phyloP scores from a whole-genome alignment of 2,329 filamentous ascomycete genomes.

The Neofusicoccum ribis region DNA sequence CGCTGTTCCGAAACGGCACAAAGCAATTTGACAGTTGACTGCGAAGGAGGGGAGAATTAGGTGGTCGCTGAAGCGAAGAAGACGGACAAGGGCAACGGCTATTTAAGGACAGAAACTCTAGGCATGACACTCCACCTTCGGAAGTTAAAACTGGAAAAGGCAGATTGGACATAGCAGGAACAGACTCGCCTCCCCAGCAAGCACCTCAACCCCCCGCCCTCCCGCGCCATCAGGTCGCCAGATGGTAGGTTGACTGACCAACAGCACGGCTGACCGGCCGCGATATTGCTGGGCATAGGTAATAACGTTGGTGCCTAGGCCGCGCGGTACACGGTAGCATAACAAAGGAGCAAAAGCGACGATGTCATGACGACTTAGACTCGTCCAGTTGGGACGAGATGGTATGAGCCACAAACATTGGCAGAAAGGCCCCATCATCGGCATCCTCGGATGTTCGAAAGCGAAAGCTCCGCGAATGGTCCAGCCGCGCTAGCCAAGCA shows the following conservation, averaged over 20 bases:
- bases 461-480: not conserved
- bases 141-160: not conserved
- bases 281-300: not conserved
- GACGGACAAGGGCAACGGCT: not conserved
- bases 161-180: not conserved
- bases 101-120: not conserved
- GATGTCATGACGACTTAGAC: constrained; percentile 7
- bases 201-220: not conserved
- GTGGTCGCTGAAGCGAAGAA: too few relatives aligned
- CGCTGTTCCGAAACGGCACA: too few relatives aligned
- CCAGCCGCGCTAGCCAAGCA: not conserved
- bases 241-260: not conserved
- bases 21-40: not conserved
- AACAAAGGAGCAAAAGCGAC: not conserved
- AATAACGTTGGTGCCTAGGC: constrained; percentile 1
- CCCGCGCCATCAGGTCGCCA: not conserved
- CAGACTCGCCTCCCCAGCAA: not conserved
- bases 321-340: not conserved
- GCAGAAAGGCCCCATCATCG: not conserved
- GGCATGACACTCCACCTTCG: not conserved
- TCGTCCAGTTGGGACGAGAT: not conserved
- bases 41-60: not conserved
- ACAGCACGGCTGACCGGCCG: not conserved
- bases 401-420: not conserved
- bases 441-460: not conserved